Conservation (phyloP, 2,329 filamentous ascomycete species). For the Penicillium sp. region DNA sequence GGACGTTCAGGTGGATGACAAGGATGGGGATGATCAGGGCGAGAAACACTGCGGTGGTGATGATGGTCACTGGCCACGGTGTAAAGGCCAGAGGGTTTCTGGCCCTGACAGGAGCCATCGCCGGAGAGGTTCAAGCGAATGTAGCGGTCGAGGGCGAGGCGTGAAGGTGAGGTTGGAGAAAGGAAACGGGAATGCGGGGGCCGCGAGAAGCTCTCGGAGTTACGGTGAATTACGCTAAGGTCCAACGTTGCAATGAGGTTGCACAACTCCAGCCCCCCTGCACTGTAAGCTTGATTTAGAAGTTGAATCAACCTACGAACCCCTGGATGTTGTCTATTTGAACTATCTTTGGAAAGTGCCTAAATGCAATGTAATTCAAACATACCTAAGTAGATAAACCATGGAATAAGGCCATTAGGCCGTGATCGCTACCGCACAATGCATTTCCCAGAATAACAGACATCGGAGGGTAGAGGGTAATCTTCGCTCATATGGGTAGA, state of each 20-base stretch:
- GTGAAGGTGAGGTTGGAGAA: constrained; percentile 29
- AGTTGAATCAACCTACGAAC: not conserved
- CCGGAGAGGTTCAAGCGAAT: constrained; percentile 19
- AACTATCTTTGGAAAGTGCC: not conserved
- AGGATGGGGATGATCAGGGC: constrained; percentile 75
- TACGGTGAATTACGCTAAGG: constrained; percentile 17
- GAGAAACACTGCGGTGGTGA: constrained; percentile 77
- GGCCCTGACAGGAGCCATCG: constrained; percentile 44
- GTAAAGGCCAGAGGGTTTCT: constrained; percentile 71
- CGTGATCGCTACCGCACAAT: constrained; percentile 35
- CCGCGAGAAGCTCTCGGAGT: constrained; percentile 16
- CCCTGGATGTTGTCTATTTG: not conserved
- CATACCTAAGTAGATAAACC: constrained; percentile 16
- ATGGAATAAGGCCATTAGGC: constrained; percentile 16
- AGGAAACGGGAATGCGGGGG: constrained; percentile 32
- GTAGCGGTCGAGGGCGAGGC: constrained; percentile 11
- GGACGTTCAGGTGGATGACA: constrained; percentile 76
- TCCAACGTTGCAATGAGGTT: constrained; percentile 15
- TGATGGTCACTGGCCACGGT: constrained; percentile 79
- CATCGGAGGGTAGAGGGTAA: constrained; percentile 25
- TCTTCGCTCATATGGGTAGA: constrained; percentile 35
- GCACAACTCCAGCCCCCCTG: constrained; percentile 1
- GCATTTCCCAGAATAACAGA: constrained; percentile 36
- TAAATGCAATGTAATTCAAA: constrained; percentile 28
- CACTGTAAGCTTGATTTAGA: not conserved